Percentiles rank a stretch among this genome's conserved stretches.
Evolutionary conservation across 2,329 filamentous ascomycete genomes (phyloP).

Genomic region (Aureobasidium leucospermi): DNA sequence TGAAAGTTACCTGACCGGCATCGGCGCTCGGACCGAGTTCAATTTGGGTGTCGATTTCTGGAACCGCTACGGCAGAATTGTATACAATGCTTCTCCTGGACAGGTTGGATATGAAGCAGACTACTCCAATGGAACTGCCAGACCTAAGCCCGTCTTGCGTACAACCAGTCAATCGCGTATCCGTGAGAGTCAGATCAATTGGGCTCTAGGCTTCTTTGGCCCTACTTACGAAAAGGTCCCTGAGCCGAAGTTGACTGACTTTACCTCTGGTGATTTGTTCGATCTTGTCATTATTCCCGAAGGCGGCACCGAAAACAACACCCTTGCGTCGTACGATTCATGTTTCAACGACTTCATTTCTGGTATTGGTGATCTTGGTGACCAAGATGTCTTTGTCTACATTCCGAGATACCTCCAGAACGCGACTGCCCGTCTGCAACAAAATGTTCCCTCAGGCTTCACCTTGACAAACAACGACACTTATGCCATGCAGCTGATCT

Average conservation of each 20-base stretch:
- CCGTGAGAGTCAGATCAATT: slow-evolving; percentile 47
- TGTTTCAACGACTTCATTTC: slow-evolving; percentile 37
- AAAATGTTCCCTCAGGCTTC: slow-evolving; percentile 42
- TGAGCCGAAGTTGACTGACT: slow-evolving; percentile 33
- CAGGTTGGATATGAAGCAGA: slow-evolving; percentile 43
- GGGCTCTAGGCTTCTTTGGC: slow-evolving; percentile 48
- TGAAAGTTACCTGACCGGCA: slow-evolving; percentile 36
- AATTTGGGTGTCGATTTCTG: slow-evolving; percentile 45
- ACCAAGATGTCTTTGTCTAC: slow-evolving; percentile 38
- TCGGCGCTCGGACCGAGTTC: slow-evolving; percentile 46
- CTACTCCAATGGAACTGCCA: slow-evolving; percentile 41
- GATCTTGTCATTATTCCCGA: slow-evolving; percentile 47
- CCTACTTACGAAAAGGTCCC: slow-evolving; percentile 35
- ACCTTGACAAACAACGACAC: slow-evolving; percentile 43
- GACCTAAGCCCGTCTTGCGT: slow-evolving; percentile 44
- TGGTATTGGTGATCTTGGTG: slow-evolving; percentile 34
- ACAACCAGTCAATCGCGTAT: slow-evolving; percentile 50
- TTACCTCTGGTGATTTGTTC: slow-evolving; percentile 33
- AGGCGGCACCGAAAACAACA: slow-evolving; percentile 45
- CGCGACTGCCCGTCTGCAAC: slow-evolving; percentile 41
- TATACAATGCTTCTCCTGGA: slow-evolving; percentile 44
- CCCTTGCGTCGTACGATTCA: slow-evolving; percentile 45
- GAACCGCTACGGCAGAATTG: slow-evolving; percentile 46
- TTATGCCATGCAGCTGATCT: slow-evolving; percentile 43
- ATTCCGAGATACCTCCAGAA: slow-evolving; percentile 39